A percentile compares a stretch with the other conserved stretches of the same genome.
Conservation (phyloP, 176 grass and related monocot genomes). For the Saccharum spontaneum region DNA sequence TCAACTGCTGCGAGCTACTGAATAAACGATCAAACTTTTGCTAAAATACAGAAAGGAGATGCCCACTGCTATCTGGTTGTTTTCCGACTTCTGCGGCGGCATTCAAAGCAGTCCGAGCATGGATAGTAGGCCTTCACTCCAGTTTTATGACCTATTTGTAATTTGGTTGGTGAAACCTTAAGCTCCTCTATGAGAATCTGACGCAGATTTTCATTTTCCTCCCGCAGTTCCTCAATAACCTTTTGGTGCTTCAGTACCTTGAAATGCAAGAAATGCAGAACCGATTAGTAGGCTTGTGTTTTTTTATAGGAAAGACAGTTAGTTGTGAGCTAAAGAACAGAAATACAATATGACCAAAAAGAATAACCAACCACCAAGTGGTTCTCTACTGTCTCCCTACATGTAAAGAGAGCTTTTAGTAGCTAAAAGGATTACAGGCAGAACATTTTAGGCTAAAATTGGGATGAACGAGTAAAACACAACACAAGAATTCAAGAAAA, state of each 20-base stretch:
- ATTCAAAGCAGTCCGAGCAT: slow-evolving; percentile 93
- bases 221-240: slow-evolving; percentile 66
- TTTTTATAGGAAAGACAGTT: not conserved
- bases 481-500: not conserved
- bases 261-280: slow-evolving; percentile 23
- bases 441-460: not conserved
- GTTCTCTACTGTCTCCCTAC: not conserved
- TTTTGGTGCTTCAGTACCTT: slow-evolving; percentile 84
- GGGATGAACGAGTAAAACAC: not conserved
- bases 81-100: slow-evolving; percentile 66
- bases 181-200: slow-evolving; percentile 76
- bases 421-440: not conserved
- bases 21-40: slow-evolving; percentile 22
- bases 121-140: slow-evolving; percentile 53
- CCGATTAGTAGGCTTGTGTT: not conserved
- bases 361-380: not conserved
- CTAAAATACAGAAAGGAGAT: not conserved
- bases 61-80: slow-evolving; percentile 46
- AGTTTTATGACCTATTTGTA: slow-evolving; percentile 34
- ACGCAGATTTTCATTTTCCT: slow-evolving; percentile 75
- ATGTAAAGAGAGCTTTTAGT: not conserved
- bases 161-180: slow-evolving; percentile 63
- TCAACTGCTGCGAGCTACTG: not conserved
- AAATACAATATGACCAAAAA: slow-evolving; percentile 8
- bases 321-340: not conserved